Base-by-base conservation (phyloP, 352 stramenopile species). In the Globisporangium splendens region DNA sequence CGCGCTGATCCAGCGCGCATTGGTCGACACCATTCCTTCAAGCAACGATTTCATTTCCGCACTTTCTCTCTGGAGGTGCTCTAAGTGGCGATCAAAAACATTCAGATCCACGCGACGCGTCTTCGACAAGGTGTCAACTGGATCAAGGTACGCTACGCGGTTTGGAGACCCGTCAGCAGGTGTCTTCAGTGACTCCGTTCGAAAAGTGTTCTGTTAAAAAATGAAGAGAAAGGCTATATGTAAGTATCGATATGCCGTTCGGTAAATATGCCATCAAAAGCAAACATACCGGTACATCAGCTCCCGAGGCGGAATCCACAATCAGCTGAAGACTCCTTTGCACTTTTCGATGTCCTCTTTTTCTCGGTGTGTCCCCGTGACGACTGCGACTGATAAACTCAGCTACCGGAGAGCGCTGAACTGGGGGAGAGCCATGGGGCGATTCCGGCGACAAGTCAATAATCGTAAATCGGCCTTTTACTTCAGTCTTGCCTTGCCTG, bases 391-490 rank as follows among this genome's bases (percentile, higher is more conserved):
- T 73, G n/a, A 8, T 15, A 46, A 50, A 7, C 52, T 62, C 42
- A 60, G 61, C 28, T 41, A 31, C 24, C 15, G 52, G 31, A 24
- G 33, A 48, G 17, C 10, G 38, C 21, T 55, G 55, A 15, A 39
- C 46, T 24, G 47, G 59, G 1, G 69, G 52, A 22, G 65, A 65
- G 33, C 60, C 41, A 46, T 72, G 58, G 5, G 75, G 68, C 5
- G 77, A 86, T 49, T 89, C 80, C 0, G 83, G 78, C 10, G 83
- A 90, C 62, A 89, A 46, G 56, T 92, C 83, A 15, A 85, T 92
- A 69, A 92, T 92, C 18, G 80, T 92, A 48, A 92, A 92, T n/a
- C 83, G 70, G 17, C 83, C 83, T 64, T 73, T 79, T 15, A 90
- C 68, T 55, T 88, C 78, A 49, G 79, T 92, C 63, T 88, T 90